A percentile compares a stretch with the other conserved stretches of the same genome.
Evolutionary conservation across 2,329 filamentous ascomycete genomes (phyloP).

Genomic region (Xylaria sp.): DNA sequence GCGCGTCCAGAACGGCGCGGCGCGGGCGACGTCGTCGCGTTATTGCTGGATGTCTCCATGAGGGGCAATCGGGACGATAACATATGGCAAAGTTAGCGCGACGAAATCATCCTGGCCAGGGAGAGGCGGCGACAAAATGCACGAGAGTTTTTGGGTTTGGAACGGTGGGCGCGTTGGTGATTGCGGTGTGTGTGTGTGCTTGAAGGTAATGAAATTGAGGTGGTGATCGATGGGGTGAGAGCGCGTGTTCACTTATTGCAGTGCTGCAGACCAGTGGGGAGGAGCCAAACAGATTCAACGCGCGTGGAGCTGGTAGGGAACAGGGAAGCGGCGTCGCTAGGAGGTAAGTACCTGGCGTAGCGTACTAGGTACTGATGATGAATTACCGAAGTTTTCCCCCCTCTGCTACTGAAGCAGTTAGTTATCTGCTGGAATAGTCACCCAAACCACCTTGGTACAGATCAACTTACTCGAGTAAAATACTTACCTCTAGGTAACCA

Average conservation of each 20-base stretch:
- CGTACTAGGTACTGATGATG: background rate
- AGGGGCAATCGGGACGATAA: conserved; percentile 57
- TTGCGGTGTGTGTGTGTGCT: conserved; percentile 16
- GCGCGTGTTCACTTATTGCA: conserved; percentile 23
- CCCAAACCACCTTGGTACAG: no score
- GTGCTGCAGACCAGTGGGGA: conserved; percentile 35
- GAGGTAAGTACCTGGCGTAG: background rate
- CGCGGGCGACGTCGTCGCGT: conserved; percentile 64
- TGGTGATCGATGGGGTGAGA: conserved; percentile 16
- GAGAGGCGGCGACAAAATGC: conserved; percentile 26
- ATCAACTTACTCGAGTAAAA: no score
- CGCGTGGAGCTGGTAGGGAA: conserved; percentile 24
- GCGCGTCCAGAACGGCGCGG: conserved; percentile 76
- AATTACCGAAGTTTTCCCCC: conserved; percentile 25
- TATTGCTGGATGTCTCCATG: conserved; percentile 66
- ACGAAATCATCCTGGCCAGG: conserved; percentile 43
- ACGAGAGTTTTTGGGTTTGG: conserved; percentile 30
- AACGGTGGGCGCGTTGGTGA: conserved; percentile 34
- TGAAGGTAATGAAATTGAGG: background rate
- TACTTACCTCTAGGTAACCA: no score
- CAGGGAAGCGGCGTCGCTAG: conserved; percentile 11
- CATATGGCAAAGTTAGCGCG: conserved; percentile 51
- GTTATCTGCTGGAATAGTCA: no score
- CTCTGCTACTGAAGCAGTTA: no score
- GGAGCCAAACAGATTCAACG: conserved; percentile 36